These are phyloP conservation scores for Podospora fimiseda DNA, from an alignment of 495 filamentous ascomycete genomes.

Conservation along the genomic window DNA sequence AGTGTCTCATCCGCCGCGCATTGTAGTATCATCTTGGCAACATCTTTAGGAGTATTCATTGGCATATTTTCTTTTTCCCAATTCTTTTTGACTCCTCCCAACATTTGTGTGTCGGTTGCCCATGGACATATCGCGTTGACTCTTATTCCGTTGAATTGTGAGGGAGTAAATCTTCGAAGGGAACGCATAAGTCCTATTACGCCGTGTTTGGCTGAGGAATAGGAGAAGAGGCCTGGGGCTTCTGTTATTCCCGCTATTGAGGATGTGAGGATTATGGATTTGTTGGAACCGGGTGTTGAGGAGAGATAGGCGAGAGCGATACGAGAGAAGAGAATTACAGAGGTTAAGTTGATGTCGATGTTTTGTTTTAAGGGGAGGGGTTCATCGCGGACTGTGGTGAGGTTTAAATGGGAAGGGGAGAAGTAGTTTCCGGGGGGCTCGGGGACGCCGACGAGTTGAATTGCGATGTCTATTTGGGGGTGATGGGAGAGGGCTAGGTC, in stretches of 20 bases:
- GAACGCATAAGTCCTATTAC: slow-evolving; percentile 46
- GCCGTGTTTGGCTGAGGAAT: slow-evolving; percentile 46
- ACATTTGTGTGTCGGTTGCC: slow-evolving; percentile 43
- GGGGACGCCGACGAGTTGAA: slow-evolving; percentile 17
- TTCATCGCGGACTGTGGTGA: slow-evolving; percentile 17
- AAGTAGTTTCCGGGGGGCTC: slow-evolving; percentile 18
- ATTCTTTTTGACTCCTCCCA: slow-evolving; percentile 33
- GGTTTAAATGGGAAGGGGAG: slow-evolving; percentile 15
- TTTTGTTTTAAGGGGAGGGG: slow-evolving; percentile 8
- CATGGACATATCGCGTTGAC: slow-evolving; percentile 51
- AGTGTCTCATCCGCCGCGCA: slow-evolving; percentile 32
- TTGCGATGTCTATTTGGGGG: slow-evolving; percentile 18
- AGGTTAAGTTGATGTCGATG: slow-evolving; percentile 17
- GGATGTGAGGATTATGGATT: slow-evolving; percentile 16
- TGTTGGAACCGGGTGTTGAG: neutral
- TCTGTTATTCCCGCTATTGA: slow-evolving; percentile 23
- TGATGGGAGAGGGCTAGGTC: slow-evolving; percentile 13
- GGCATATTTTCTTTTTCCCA: slow-evolving; percentile 44
- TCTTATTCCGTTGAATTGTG: slow-evolving; percentile 37
- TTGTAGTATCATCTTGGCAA: slow-evolving; percentile 39
- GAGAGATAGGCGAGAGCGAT: slow-evolving; percentile 14
- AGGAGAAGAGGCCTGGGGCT: slow-evolving; percentile 31
- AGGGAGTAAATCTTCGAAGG: slow-evolving; percentile 35
- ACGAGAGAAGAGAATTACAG: slow-evolving; percentile 14
- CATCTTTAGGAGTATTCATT: slow-evolving; percentile 37